Evolutionary conservation across 2,329 filamentous ascomycete genomes (phyloP).

Genomic region (Nakataea oryzae): DNA sequence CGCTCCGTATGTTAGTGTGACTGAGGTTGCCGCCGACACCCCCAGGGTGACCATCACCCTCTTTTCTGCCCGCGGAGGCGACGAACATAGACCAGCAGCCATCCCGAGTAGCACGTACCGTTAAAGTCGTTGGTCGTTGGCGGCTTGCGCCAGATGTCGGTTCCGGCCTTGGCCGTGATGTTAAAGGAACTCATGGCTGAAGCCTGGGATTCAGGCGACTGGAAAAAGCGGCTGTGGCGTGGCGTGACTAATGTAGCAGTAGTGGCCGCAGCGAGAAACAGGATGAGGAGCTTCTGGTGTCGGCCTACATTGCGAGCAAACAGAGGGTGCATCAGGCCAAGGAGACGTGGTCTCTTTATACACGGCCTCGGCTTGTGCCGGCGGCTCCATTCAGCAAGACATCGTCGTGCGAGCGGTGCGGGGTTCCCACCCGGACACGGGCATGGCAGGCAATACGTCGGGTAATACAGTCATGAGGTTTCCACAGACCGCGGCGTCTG

Average conservation of each 20-base stretch:
- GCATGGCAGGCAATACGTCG: background rate
- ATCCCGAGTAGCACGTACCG: constrained; percentile 22
- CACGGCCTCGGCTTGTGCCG: too few relatives aligned
- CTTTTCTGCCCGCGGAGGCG: constrained; percentile 3
- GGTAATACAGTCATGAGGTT: background rate
- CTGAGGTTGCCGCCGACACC: too few relatives aligned
- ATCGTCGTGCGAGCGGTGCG: background rate
- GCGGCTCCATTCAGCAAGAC: background rate
- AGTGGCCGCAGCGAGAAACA: background rate
- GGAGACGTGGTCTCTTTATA: background rate
- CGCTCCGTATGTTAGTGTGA: background rate
- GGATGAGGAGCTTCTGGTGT: background rate
- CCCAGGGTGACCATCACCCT: too few relatives aligned
- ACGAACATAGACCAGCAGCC: background rate
- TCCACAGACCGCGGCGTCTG: background rate
- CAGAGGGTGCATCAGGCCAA: too few relatives aligned
- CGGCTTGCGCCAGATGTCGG: constrained; percentile 71
- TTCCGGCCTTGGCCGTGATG: constrained; percentile 46
- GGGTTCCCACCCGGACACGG: background rate
- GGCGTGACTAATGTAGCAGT: background rate
- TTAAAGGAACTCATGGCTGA: constrained; percentile 27
- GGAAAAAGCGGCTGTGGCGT: background rate
- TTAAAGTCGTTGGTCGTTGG: constrained; percentile 56
- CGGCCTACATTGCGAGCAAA: background rate
- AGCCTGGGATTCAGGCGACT: background rate